Evolutionary conservation across 2,329 filamentous ascomycete species (phyloP).

Genomic region (Phoma sp.): DNA sequence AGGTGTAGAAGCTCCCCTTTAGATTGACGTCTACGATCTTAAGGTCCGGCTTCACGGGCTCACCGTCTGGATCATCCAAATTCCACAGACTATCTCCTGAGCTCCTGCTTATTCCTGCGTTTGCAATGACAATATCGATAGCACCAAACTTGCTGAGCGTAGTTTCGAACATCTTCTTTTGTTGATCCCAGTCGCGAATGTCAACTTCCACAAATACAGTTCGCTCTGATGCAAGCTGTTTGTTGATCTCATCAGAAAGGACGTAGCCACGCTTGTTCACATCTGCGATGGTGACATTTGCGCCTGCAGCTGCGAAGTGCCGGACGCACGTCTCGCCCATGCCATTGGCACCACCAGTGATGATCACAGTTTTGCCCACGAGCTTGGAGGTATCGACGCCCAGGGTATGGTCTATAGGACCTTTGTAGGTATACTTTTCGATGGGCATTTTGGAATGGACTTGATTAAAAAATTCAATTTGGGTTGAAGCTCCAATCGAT

Average conservation of each 20-base stretch:
- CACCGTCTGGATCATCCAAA: conserved; percentile 40
- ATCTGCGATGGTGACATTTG: conserved; percentile 48
- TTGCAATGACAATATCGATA: conserved; percentile 47
- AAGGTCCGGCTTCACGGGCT: conserved; percentile 24
- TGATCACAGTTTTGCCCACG: conserved; percentile 56
- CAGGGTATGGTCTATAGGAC: conserved; percentile 47
- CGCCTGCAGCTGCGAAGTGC: conserved; percentile 39
- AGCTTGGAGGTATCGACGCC: conserved; percentile 49
- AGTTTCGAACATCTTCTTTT: conserved; percentile 24
- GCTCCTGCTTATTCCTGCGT: conserved; percentile 26
- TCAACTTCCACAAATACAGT: conserved; percentile 26
- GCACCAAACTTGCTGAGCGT: conserved; percentile 17
- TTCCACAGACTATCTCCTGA: conserved; percentile 59
- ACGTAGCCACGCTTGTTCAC: conserved; percentile 35
- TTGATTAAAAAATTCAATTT: too few species aligned
- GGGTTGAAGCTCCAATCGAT: too few species aligned
- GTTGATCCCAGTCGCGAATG: conserved; percentile 29
- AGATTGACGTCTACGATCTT: conserved; percentile 27
- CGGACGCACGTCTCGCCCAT: conserved; percentile 46
- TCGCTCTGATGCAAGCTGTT: conserved; percentile 25
- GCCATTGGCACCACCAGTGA: conserved; percentile 57
- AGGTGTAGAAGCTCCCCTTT: conserved; percentile 25
- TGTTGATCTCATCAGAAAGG: conserved; percentile 41
- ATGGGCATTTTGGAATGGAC: conserved; percentile 24
- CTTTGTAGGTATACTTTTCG: conserved; percentile 40